phyloP scores from a whole-genome alignment of 805 yeast species.

The Starmerella sirachaensis region DNA sequence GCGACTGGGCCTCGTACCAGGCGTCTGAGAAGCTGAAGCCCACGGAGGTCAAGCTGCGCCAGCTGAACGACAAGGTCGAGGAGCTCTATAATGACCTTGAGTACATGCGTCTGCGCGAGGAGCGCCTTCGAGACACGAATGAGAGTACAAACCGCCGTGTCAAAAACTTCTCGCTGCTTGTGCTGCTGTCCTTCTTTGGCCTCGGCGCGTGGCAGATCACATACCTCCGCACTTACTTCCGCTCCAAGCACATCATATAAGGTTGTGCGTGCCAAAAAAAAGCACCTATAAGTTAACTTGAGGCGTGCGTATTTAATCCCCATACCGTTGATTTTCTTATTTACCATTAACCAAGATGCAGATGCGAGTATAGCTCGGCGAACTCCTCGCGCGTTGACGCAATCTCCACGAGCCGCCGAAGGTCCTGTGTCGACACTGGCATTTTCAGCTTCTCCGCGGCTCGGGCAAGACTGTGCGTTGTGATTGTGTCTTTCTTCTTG shows the following conservation, averaged over 20 bases:
- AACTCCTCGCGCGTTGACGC: constrained; percentile 23
- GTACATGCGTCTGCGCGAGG: constrained; percentile 80
- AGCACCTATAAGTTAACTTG: not conserved
- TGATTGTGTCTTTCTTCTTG: constrained; percentile 19
- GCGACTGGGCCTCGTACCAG: constrained; percentile 94
- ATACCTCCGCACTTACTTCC: constrained; percentile 84
- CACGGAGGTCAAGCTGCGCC: constrained; percentile 77
- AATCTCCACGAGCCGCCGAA: constrained; percentile 26
- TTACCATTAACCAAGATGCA: not conserved
- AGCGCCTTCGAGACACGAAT: constrained; percentile 87
- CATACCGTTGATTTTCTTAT: constrained; percentile 13
- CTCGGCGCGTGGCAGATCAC: constrained; percentile 89
- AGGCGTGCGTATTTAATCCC: not conserved
- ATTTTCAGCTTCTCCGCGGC: constrained; percentile 24
- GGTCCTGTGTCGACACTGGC: constrained; percentile 23
- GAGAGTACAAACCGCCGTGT: constrained; percentile 93
- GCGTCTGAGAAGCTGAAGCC: constrained; percentile 90
- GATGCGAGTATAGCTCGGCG: constrained; percentile 22
- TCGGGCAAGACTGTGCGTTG: constrained; percentile 22
- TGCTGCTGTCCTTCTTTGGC: constrained; percentile 55
- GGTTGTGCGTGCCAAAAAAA: not conserved
- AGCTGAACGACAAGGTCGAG: constrained; percentile 71
- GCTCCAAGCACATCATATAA: constrained; percentile 33
- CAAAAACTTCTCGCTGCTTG: constrained; percentile 65
- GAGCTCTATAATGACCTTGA: constrained; percentile 71